phyloP scores from a whole-genome alignment of 106 monocot genomes.

The Dendrobium huoshanense region DNA sequence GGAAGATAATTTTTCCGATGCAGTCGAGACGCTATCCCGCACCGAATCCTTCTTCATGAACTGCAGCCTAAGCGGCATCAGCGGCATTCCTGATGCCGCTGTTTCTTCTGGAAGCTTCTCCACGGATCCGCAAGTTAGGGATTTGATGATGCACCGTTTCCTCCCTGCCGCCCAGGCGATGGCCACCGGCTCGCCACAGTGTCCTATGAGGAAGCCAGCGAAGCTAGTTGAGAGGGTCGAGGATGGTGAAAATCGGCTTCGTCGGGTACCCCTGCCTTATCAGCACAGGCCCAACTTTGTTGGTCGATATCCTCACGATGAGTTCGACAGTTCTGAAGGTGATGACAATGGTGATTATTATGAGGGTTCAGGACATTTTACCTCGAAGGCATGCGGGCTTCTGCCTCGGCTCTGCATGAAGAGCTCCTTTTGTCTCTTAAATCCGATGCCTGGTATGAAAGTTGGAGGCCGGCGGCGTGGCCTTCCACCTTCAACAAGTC shows the following conservation, averaged over 20 bases:
- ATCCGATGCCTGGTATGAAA: constrained; percentile 39
- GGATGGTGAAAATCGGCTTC: constrained; percentile 10
- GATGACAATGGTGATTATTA: constrained; percentile 23
- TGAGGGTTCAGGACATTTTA: constrained; percentile 18
- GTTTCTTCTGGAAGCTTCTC: constrained; percentile 22
- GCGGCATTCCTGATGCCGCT: constrained; percentile 11
- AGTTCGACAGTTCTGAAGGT: constrained; percentile 1
- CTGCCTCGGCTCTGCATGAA: constrained; percentile 44
- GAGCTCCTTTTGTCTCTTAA: constrained; percentile 42
- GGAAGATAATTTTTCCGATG: constrained; percentile 65
- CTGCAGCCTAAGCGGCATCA: constrained; percentile 63
- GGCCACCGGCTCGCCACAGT: constrained; percentile 24
- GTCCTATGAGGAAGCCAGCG: constrained; percentile 5
- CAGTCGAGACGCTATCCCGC: constrained; percentile 58
- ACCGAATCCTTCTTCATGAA: constrained; percentile 76
- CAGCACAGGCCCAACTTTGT: constrained; percentile 17
- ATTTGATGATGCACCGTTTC: constrained; percentile 68
- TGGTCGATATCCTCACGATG: not conserved
- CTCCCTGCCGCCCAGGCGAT: constrained; percentile 60
- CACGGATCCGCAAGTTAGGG: constrained; percentile 40
- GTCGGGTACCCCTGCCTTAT: constrained; percentile 15
- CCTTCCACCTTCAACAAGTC: not conserved
- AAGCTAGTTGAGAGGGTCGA: not conserved
- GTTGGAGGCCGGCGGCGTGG: not conserved
- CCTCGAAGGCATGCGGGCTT: constrained; percentile 49